Base-by-base conservation (phyloP, 768 basidiomycete species). In the Boletellus emodensis region DNA sequence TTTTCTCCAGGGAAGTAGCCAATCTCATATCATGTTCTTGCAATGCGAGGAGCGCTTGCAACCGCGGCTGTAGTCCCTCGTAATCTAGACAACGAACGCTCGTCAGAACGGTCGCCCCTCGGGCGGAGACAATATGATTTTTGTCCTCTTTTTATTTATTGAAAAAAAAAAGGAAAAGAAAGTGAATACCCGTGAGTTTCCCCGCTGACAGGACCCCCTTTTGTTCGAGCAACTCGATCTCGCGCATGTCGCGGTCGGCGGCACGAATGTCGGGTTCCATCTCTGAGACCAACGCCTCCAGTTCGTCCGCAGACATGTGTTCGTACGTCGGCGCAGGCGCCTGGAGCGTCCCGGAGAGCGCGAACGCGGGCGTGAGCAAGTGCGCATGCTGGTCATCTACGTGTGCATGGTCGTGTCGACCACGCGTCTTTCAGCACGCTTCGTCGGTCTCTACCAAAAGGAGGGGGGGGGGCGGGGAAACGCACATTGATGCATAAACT, bases 251-350 rank as follows among this genome's bases (percentile, higher is more conserved):
- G 8, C 85, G 79, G 58, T 92, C 90, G 10, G 88, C 90, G 30
- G 82, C 79, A 28, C 90, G 87, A 44, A 92, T 82, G 45, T 93
- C 90, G 4, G 82, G 79, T 56, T 91, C 90, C 83, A 92, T 87
- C 60, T 93, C 90, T 0, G 76, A 67, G 10, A 91, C 67, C 48
- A 87, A 75, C 0, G 84, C 83, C 36, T 87, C 85, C 8, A 91
- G 70, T 58, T 87, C 87, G 49, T 78, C 78, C 0, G 80, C 61
- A 0, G 84, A 75, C 82, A 91, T 83, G 34, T 75, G 75, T 46
- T 80, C 80, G 50, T 85, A 86, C 22, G 81, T 66, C 7, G 83
- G 79, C 1, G 75, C 66, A 12, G 64, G 48, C 14, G 73, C 74
- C 1, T 74, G 75, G 14, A 82, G 64, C 15, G 80, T 72, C 18